Base-by-base conservation (phyloP, 495 filamentous ascomycete genomes). In the Articulospora tetracladia region DNA sequence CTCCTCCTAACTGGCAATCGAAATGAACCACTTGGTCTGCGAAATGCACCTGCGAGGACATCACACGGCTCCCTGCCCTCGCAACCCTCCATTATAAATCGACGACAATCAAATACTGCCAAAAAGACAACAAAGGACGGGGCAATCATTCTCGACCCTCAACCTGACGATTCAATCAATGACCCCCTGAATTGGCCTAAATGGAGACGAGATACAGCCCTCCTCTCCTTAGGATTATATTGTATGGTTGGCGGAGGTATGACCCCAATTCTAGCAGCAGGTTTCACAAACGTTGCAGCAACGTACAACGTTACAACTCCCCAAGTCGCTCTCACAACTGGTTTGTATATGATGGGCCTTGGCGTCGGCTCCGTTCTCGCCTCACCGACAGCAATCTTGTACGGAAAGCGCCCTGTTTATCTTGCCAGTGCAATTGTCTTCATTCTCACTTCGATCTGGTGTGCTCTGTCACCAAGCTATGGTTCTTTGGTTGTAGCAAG, bases 221-320 rank as follows among this genome's bases (percentile, higher is more conserved):
- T 98, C 63, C 60, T 96, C 6, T 94, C 88, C 0, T 76, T 98
- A 12, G 93, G 94, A 0, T 87, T 96, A 65, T 96, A 95, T 71
- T 96, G 90, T 68, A 85, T 97, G 80, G 77, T 97, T 57, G 93
- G 93, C 56, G 93, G 94, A 19, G 93, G 93, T 32, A 96, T 96
- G 80, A 96, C 93, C 0, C 88, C 93, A 0, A 79, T 97, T 28
- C 77, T 98, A 7, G 93, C 94, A 0, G 94, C 94, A 2, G 94
- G 93, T 6, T 97, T 98, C 72, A 85, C 82, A 19, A 76, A 94
- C 44, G 90, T 98, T 25, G 88, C 93, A 19, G 58, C 74, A 0
- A 83, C 81, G 2, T 97, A 90, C 67, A 61, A 80, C 58, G 86
- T 97, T 15, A 78, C 83, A 4, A 85, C 89, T 15, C 79, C 91